Evolutionary conservation across 345 rosid genomes (phyloP), one percentile per base, ranked within the genome.

Genomic region (Lepidium sativum): DNA sequence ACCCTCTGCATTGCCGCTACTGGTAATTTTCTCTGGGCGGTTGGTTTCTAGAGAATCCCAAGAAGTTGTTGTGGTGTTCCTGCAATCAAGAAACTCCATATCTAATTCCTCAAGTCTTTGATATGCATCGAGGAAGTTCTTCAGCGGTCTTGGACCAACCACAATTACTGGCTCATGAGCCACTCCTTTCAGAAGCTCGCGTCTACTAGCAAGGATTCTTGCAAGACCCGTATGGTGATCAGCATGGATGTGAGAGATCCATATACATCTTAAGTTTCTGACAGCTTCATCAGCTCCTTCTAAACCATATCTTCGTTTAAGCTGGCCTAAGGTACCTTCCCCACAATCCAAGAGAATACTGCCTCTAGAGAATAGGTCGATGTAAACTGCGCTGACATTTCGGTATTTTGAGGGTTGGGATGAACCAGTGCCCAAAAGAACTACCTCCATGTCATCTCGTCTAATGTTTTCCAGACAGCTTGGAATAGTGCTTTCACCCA

Each of bases 191-290:
- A 90, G 73, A 54, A 94, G 77, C 73, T 85, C 83, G 49, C 91
- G 68, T 49, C 97, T 75, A 44, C 85, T 81, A 63, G 99, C 81
- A 67, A 94, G 97, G 55, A 94, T 79, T 80, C 97, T 88, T 15
- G 99, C 89, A 62, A 94, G 70, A 62, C 95, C 99, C 0, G 89
- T 72, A 47, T 94, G 99, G 83, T 94, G 97, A 78, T 94, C 99
- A 42, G 97, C 97, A 59, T 94, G 99, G 72, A 90, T 94, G 74
- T 94, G 99, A 67, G 99, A 94, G 74, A 94, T 86, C 97, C 99
- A 94, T 62, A 85, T 82, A 43, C 87, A 90, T 60, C 65, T 83
- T 55, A 94, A 82, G 54, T 81, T 83, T 80, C 80, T 82, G 63
- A 90, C 80, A 11, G 87, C 86, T 48, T 71, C 67, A 54, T 94